These are phyloP conservation scores for Globisporangium nunn DNA, from an alignment of 352 stramenopile genomes.

Conservation along the genomic window DNA sequence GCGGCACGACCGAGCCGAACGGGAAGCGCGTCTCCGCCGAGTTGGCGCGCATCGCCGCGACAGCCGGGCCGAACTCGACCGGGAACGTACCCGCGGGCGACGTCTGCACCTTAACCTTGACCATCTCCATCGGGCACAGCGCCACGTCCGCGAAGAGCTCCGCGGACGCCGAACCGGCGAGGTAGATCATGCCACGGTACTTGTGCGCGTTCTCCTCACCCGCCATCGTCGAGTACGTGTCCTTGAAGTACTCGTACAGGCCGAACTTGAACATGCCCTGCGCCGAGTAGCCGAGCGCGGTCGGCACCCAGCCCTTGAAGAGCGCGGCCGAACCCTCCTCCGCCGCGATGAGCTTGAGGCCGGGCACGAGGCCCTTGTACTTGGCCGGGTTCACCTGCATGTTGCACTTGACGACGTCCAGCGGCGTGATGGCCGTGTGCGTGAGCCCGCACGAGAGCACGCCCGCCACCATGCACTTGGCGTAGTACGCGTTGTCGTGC, in stretches of 20 bases:
- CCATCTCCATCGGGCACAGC: constrained; percentile 93
- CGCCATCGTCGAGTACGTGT: constrained; percentile 87
- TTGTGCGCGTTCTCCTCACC: constrained; percentile 91
- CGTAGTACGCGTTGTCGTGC: constrained; percentile 90
- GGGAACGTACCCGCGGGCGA: constrained; percentile 87
- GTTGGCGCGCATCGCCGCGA: constrained; percentile 86
- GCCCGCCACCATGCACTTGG: constrained; percentile 92
- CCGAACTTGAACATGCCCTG: constrained; percentile 92
- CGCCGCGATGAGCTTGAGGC: constrained; percentile 81
- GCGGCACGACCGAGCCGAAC: constrained; percentile 87
- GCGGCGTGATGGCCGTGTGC: constrained; percentile 89
- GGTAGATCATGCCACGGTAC: constrained; percentile 90
- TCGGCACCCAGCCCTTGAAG: constrained; percentile 91
- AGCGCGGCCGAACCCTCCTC: constrained; percentile 80
- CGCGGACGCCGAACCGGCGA: constrained; percentile 88
- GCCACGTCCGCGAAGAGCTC: constrained; percentile 93
- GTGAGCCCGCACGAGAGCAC: constrained; percentile 91
- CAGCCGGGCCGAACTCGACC: constrained; percentile 76
- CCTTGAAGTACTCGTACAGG: constrained; percentile 95
- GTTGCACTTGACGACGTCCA: constrained; percentile 95
- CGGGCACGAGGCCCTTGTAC: constrained; percentile 73
- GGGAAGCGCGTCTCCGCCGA: constrained; percentile 86
- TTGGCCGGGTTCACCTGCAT: constrained; percentile 90
- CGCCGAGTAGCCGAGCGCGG: constrained; percentile 87
- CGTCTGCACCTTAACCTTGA: constrained; percentile 94